Base-by-base conservation (phyloP, 1,284 basidiomycete genomes). In the Veloporphyrellus conicus region DNA sequence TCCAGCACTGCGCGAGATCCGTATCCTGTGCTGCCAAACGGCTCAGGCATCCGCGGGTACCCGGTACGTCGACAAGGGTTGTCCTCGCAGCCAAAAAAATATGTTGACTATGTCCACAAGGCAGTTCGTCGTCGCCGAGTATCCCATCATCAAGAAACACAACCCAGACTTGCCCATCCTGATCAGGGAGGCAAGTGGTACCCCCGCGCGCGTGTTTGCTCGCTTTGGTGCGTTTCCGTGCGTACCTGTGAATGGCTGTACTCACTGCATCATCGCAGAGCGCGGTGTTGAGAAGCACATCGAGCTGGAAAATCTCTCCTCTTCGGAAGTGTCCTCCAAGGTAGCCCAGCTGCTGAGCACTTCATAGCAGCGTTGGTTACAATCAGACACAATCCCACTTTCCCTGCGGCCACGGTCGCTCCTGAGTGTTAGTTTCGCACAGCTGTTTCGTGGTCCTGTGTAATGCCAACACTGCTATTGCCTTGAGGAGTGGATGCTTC, bases 101-200 rank as follows among this genome's bases (percentile, higher is more conserved):
- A n/a, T 41, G 41, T 34, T 45, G 12, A 57, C 19, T 3, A 23
- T 8, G 23, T 25, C 23, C 23, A 45, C 19, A 66, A 92, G 90
- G 57, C 81, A 91, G 71, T 96, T 94, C 73, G 83, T 96, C 66
- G 70, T 85, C 43, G 75, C 86, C 22, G 76, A 82, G 47, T 96
- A 96, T 69, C 83, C 88, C 3, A 61, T 75, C 41, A 79, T 96
- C 68, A 96, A 96, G 74, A 76, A 87, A 57, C 75, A 89, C 66
- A 93, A 96, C 67, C 93, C 93, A 36, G 85, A 94, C 68, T 71
- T 96, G 27, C 93, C 93, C 32, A 79, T 96, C 34, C 68, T 96
- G 58, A 90, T 96, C 61, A 78, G 93, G 55, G 91, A 96, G 73
- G 93, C 93, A n/a, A 75, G 73, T 54, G 91, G 88, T 27, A 90